Base-by-base conservation (phyloP, 139 green algal species). In the Micromonas pusilla region DNA sequence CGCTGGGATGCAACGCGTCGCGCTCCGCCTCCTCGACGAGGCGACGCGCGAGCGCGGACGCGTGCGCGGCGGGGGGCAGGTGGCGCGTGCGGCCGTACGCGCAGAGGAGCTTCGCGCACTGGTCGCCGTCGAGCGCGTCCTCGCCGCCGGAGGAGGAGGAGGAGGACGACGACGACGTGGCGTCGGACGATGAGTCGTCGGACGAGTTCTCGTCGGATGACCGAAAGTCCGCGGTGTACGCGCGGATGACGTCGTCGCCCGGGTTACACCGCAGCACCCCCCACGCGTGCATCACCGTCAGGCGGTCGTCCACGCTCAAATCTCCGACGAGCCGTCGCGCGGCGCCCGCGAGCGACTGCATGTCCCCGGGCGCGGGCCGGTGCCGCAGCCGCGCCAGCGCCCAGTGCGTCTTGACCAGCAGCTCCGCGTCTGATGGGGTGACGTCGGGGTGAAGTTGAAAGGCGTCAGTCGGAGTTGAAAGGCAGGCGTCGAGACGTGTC, bases 241-340 rank as follows among this genome's bases (percentile, higher is more conserved):
- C 38, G 21, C 53, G 21, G 33, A 75, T 32, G 4, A 75, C 37
- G 2, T 63, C 30, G n/a, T 75, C 68, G 36, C 68, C 68, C n/a
- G 68, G 68, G 20, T 60, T 63, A 9, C 23, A 38, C n/a, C 68
- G 68, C 23, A 75, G 38, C 68, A 75, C 68, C 19, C 68, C 68
- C 68, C 68, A 75, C 3, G 68, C 68, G 68, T 75, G 68, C 38
- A 75, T 63, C 34, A 75, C 53, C 2, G 53, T 6, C 23, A 75
- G 3, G 13, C 30, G 32, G 38, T 75, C 33, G 3, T 60, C 9
- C 2, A 21, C 37, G n/a, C 19, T 5, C 4, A 75, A 62, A 1
- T 75, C 68, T 2, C 62, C 33, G 19, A 26, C 68, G 1, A 38
- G 38, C 37, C 3, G 16, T 75, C 53, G 26, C 3, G 38, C 68